Conservation (phyloP, 2,329 filamentous ascomycete genomes). For the Exophiala phaeomuriformis region DNA sequence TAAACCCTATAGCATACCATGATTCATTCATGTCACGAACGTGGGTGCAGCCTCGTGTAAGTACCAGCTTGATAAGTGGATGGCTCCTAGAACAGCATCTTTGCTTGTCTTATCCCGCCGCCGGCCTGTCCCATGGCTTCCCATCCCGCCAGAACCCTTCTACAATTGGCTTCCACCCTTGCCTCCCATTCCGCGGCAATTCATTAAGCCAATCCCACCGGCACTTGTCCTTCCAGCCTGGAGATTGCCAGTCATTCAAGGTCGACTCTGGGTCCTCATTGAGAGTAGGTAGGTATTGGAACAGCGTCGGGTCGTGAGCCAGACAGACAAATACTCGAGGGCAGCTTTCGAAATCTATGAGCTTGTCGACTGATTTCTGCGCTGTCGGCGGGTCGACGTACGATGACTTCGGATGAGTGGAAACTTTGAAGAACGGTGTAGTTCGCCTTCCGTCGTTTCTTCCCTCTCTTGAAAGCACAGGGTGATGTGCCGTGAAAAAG, state of each 20-base stretch:
- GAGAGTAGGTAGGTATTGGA: slow-evolving; percentile 26
- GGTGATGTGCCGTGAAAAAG: slow-evolving; percentile 26
- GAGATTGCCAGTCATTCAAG: slow-evolving; percentile 27
- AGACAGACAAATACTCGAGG: slow-evolving; percentile 28
- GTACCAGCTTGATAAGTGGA: too few species aligned
- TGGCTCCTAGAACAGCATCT: too few species aligned
- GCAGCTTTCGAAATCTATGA: slow-evolving; percentile 28
- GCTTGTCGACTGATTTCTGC: slow-evolving; percentile 25
- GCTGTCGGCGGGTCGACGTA: slow-evolving; percentile 26
- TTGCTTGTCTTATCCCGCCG: background rate
- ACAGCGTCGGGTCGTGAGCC: slow-evolving; percentile 29
- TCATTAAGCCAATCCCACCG: slow-evolving; percentile 19
- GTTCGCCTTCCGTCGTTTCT: slow-evolving; percentile 15
- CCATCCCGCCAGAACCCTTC: slow-evolving; percentile 17
- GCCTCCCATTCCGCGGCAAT: slow-evolving; percentile 8
- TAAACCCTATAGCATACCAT: too few species aligned
- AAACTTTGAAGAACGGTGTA: slow-evolving; percentile 27
- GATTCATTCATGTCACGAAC: too few species aligned
- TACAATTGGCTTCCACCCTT: slow-evolving; percentile 8
- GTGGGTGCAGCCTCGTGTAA: too few species aligned
- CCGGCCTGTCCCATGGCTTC: slow-evolving; percentile 7
- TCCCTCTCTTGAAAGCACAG: slow-evolving; percentile 7
- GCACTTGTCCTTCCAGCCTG: slow-evolving; percentile 25
- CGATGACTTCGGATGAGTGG: slow-evolving; percentile 6
- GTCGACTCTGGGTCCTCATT: slow-evolving; percentile 20